A percentile compares a stretch with the other conserved stretches of the same genome.
These are phyloP conservation scores for Cynanchum wilfordii DNA, from an alignment of 257 asterid genomes.

Conservation along the genomic window DNA sequence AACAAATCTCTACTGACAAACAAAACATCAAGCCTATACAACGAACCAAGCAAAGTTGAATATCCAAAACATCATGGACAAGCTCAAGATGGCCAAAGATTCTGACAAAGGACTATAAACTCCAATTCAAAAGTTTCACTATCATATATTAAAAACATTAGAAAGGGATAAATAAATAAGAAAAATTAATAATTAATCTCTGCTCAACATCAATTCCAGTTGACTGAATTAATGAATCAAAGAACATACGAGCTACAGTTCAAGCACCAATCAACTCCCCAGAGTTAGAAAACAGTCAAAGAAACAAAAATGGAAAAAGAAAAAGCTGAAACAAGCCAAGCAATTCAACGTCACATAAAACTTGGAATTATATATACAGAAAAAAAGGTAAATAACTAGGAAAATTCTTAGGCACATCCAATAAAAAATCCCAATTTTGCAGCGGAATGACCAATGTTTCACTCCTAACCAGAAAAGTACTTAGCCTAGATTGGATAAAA, in stretches of 20 bases:
- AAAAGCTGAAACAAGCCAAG: not conserved
- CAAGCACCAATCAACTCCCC: not conserved
- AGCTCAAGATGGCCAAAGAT: not conserved
- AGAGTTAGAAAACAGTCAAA: not conserved
- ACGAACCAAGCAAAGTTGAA: not conserved
- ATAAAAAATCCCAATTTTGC: too few relatives aligned
- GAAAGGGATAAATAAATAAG: not conserved
- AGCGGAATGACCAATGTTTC: too few relatives aligned
- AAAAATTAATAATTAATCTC: not conserved
- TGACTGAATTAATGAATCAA: not conserved
- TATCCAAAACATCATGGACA: not conserved
- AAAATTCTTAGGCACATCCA: too few relatives aligned
- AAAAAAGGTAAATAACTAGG: not conserved
- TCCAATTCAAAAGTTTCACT: not conserved
- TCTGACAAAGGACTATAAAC: not conserved
- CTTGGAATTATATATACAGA: not conserved
- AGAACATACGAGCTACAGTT: not conserved
- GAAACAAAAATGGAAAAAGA: too few relatives aligned
- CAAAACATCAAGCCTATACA: not conserved
- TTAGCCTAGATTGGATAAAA: too few relatives aligned
- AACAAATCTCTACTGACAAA: constrained; percentile 1
- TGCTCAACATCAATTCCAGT: not conserved
- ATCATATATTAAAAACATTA: too few relatives aligned
- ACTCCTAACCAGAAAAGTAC: too few relatives aligned
- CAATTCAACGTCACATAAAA: not conserved